Evolutionary conservation across 2,329 filamentous ascomycete species (phyloP).

Genomic region (Hypoxylon rubiginosum): DNA sequence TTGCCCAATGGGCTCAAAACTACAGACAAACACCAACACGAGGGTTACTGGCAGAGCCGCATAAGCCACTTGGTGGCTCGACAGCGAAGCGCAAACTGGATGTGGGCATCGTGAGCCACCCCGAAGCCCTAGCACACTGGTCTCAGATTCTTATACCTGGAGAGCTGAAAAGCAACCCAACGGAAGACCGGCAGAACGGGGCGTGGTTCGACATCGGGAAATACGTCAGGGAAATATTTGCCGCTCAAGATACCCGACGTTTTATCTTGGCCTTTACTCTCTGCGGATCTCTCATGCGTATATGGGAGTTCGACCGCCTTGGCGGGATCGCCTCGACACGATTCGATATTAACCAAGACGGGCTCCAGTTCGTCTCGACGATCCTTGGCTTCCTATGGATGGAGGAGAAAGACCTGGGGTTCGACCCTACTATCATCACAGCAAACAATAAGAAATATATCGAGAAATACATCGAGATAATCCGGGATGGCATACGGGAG

Average conservation of each 20-base stretch:
- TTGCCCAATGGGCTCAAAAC: constrained; percentile 47
- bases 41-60: constrained; percentile 31
- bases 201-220: constrained; percentile 58
- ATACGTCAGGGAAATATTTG: constrained; percentile 61
- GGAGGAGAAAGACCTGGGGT: constrained; percentile 57
- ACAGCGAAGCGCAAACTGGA: constrained; percentile 53
- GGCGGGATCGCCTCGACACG: constrained; percentile 59
- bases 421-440: constrained; percentile 58
- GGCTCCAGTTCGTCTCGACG: constrained; percentile 55
- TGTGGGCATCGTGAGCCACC: constrained; percentile 47
- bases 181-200: constrained; percentile 51
- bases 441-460: constrained; percentile 53
- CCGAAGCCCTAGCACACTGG: constrained; percentile 47
- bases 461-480: constrained; percentile 56
- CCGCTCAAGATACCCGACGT: constrained; percentile 56
- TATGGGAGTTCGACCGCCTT: constrained; percentile 61
- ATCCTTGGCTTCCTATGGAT: constrained; percentile 60
- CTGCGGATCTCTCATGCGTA: constrained; percentile 59
- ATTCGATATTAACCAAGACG: constrained; percentile 62
- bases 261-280: constrained; percentile 65
- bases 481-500: constrained; percentile 54
- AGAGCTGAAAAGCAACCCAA: constrained; percentile 59
- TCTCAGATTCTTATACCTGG: constrained; percentile 56
- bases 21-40: constrained; percentile 34
- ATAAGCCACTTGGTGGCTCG: constrained; percentile 46